These are phyloP conservation scores for Morella rubra DNA, from an alignment of 306 rosid genomes.

Conservation along the genomic window DNA sequence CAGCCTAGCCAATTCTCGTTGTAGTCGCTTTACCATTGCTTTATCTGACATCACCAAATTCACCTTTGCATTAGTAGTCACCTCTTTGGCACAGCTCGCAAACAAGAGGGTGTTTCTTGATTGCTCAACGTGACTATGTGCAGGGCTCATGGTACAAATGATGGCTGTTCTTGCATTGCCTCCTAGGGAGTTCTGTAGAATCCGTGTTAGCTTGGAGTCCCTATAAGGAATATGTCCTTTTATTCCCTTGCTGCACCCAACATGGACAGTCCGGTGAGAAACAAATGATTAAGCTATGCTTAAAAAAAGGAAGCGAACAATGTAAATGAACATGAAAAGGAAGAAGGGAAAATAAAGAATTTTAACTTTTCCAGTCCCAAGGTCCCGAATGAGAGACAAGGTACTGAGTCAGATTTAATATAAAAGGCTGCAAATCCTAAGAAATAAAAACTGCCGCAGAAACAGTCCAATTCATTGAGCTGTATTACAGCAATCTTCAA, in stretches of 20 bases:
- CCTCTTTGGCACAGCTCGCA: constrained; percentile 86
- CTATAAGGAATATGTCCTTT: constrained; percentile 83
- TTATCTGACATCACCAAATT: constrained; percentile 79
- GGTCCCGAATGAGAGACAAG: constrained; percentile 16
- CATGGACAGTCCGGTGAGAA: neutral
- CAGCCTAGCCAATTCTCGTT: constrained; percentile 66
- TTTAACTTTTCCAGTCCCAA: neutral
- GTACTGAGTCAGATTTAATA: constrained; percentile 4
- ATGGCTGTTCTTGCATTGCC: constrained; percentile 96
- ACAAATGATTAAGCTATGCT: neutral
- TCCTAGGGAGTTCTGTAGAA: constrained; percentile 87
- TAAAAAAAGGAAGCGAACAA: constrained; percentile 4
- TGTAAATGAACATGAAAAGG: neutral
- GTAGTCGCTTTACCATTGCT: constrained; percentile 78
- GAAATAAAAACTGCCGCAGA: neutral
- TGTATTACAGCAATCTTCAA: neutral
- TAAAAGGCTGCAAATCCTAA: constrained; percentile 1
- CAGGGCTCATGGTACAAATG: constrained; percentile 89
- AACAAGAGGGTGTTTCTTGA: constrained; percentile 82
- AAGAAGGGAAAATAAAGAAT: neutral
- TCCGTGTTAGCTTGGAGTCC: constrained; percentile 89
- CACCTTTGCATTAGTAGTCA: constrained; percentile 80
- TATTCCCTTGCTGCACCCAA: constrained; percentile 74
- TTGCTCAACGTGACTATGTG: constrained; percentile 76
- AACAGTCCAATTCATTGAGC: neutral